Percentiles rank a stretch among this genome's conserved stretches.
Evolutionary conservation across 306 rosid genomes (phyloP).

Genomic region (Prunus fruticosa): DNA sequence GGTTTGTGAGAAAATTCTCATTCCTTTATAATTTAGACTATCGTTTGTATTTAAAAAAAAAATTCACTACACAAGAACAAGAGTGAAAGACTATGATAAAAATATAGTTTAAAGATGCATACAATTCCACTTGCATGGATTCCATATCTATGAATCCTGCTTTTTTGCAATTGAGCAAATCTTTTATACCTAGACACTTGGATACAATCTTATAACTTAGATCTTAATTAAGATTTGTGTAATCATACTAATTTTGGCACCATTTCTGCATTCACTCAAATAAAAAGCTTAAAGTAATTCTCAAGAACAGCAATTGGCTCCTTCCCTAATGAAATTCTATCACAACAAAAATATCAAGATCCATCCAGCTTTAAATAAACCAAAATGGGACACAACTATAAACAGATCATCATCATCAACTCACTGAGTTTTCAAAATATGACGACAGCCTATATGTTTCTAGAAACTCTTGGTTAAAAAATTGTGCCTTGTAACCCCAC

Average conservation of each 20-base stretch:
- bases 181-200: conserved; percentile 14
- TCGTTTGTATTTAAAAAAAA: no score
- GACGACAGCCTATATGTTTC: conserved; percentile 28
- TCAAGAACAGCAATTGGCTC: conserved; percentile 16
- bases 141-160: conserved; percentile 16
- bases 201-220: conserved; percentile 18
- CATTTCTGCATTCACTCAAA: conserved; percentile 15
- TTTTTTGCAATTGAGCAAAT: conserved; percentile 21
- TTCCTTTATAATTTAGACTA: no score
- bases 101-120: not conserved
- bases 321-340: conserved; percentile 44
- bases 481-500: conserved; percentile 38
- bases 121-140: conserved; percentile 5
- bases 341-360: conserved; percentile 30
- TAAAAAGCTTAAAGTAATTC: conserved; percentile 14
- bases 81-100: not conserved
- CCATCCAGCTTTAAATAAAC: not conserved
- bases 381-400: not conserved
- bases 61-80: no score
- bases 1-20: no score
- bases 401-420: conserved; percentile 9
- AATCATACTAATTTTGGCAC: conserved; percentile 16
- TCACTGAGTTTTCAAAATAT: not conserved
- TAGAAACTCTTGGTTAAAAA: conserved; percentile 38
- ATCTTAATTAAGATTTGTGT: conserved; percentile 14